These are phyloP conservation scores for Tetrapisispora nanseiensis DNA, from an alignment of 805 yeast genomes.

Conservation along the genomic window DNA sequence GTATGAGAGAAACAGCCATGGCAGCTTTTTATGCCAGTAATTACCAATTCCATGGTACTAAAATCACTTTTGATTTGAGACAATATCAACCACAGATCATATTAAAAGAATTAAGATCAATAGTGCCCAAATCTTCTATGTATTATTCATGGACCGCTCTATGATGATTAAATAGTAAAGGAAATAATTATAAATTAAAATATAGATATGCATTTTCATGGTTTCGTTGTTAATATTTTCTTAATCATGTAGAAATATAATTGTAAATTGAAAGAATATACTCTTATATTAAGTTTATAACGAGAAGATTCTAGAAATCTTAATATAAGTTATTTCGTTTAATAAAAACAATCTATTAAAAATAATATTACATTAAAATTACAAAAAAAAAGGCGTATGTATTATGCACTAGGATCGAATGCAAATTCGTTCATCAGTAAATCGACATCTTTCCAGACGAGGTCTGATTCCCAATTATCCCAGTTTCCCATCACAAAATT, in stretches of 20 bases:
- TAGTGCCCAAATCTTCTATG: constrained; percentile 24
- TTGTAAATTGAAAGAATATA: too few species aligned
- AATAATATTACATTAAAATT: too few species aligned
- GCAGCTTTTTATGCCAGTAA: constrained; percentile 33
- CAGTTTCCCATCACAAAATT: constrained; percentile 27
- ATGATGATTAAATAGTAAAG: too few species aligned
- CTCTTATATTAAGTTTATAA: too few species aligned
- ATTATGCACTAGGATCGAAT: constrained; percentile 48
- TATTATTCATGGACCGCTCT: constrained; percentile 28
- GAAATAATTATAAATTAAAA: too few species aligned
- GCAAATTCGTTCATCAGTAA: constrained; percentile 89
- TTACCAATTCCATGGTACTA: constrained; percentile 31
- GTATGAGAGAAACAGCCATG: constrained; percentile 33
- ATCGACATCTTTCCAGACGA: constrained; percentile 68
- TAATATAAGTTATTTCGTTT: too few species aligned
- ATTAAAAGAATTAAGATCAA: constrained; percentile 39
- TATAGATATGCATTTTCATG: too few species aligned
- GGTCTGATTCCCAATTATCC: constrained; percentile 37
- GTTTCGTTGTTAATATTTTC: too few species aligned
- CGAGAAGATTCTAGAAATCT: too few species aligned
- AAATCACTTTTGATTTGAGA: constrained; percentile 34
- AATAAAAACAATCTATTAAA: too few species aligned
- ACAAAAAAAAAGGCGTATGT: neutral
- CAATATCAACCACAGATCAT: constrained; percentile 44
- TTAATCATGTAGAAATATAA: too few species aligned